Base-by-base conservation (phyloP, 1,139 yeast species). In the Blastobotrys ciferrii region DNA sequence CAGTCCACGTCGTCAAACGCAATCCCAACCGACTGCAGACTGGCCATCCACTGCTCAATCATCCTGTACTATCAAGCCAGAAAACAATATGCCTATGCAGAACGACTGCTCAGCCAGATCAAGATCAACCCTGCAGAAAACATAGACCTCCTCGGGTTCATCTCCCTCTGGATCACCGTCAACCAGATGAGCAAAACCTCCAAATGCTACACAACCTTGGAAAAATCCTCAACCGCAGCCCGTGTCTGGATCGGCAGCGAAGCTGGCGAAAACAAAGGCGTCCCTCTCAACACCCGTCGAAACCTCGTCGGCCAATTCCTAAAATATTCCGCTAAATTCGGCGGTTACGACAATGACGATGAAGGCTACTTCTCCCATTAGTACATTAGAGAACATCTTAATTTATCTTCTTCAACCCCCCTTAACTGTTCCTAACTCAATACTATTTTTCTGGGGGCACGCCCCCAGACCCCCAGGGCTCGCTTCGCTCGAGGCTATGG, bases 221-320 rank as follows among this genome's bases (percentile, higher is more conserved):
- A 64, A 48, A 39, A 50, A 33, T 51, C 62, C 39, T 57, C 67
- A 7, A 64, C 63, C 2, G 53, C 53, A 13, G 65, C 65, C 14
- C 62, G 72, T 20, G 54, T 67, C 23, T 68, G 72, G 71, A 58
- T 67, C 32, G 72, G 72, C 23, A 62, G 69, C 31, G 66, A 64
- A 32, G 57, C 56, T 28, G 69, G 68, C n/a, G 68, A 65, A 23
- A 49, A 51, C 6, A 60, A 56, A 32, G 68, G 68, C 4, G 43
- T 68, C 14, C 44, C 58, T n/a, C 52, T 66, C 32, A 56, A 55
- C 12, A 50, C 59, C 20, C 58, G 71, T 31, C 50, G 71, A 23
- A 57, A 59, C 39, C 52, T 68, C 20, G 70, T 64, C 13, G 65
- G 65, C 36, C 61, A 64, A 43, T 65, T 66, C 32, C 65, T 68